phyloP scores from a whole-genome alignment of 176 grass and related monocot genomes.

The Tuctoria greenei region DNA sequence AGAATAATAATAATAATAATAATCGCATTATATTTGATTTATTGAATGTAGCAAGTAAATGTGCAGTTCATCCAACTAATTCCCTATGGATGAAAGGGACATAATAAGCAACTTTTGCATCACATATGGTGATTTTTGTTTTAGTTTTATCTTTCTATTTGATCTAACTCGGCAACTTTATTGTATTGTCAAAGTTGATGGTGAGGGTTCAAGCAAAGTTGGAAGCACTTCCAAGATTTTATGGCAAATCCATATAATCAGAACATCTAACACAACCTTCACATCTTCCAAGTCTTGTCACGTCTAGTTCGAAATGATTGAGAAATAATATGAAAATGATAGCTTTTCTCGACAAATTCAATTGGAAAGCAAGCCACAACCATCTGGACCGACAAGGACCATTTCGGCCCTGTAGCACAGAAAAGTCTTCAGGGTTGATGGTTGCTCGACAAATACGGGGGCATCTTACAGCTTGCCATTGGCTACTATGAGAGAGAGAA shows the following conservation, averaged over 20 bases:
- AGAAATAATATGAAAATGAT: neutral
- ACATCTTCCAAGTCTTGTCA: neutral
- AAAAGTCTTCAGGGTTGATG: slow-evolving; percentile 14
- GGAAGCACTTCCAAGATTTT: neutral
- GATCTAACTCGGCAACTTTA: neutral
- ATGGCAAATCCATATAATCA: neutral
- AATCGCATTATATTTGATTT: neutral
- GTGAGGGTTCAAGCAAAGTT: neutral
- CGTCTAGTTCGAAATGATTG: neutral
- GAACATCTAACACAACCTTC: neutral
- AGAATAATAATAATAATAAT: too few species aligned
- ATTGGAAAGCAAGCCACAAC: slow-evolving; percentile 29
- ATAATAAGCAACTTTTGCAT: neutral
- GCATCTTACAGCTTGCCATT: slow-evolving; percentile 6
- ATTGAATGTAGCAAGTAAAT: too few species aligned
- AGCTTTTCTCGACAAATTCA: neutral
- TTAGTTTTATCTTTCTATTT: neutral
- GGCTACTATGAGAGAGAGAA: neutral
- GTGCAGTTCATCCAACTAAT: too few species aligned
- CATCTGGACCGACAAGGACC: slow-evolving; percentile 18
- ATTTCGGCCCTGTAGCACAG: neutral
- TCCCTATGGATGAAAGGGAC: neutral
- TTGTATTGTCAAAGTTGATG: slow-evolving; percentile 2
- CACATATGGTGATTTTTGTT: neutral
- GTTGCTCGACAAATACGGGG: slow-evolving; percentile 21